Percentiles rank a stretch among this genome's conserved stretches.
Conservation (phyloP, 495 filamentous ascomycete species). For the Xylaria sp. region DNA sequence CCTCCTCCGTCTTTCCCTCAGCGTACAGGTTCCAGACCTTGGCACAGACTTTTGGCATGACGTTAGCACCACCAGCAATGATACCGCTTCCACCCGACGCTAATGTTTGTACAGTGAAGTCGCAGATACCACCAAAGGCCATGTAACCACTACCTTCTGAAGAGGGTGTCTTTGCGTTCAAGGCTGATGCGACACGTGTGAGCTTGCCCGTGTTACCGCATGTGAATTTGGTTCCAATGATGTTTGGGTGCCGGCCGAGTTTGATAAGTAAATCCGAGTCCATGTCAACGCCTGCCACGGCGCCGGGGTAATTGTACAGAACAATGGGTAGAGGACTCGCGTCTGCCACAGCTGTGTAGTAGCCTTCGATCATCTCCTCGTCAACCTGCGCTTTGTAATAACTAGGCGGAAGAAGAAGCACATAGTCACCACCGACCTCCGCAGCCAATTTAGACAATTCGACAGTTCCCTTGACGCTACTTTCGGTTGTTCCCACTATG, state of each 20-base stretch:
- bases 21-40: conserved; percentile 81
- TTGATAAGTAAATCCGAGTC: conserved; percentile 86
- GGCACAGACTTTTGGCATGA: conserved; percentile 81
- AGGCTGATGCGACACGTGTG: conserved; percentile 79
- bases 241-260: conserved; percentile 81
- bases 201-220: conserved; percentile 90
- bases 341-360: conserved; percentile 79
- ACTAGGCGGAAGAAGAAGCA: conserved; percentile 77
- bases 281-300: conserved; percentile 91
- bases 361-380: conserved; percentile 77
- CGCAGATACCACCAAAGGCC: conserved; percentile 87
- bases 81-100: conserved; percentile 82
- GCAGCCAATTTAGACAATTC: conserved; percentile 73
- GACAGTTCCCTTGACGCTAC: conserved; percentile 78
- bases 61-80: conserved; percentile 87
- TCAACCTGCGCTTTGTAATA: conserved; percentile 84
- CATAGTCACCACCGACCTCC: conserved; percentile 77
- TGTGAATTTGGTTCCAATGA: conserved; percentile 89
- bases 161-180: conserved; percentile 73
- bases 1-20: conserved; percentile 75
- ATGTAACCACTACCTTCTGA: conserved; percentile 74
- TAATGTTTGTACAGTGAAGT: conserved; percentile 85
- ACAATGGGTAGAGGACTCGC: conserved; percentile 77
- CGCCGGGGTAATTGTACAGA: conserved; percentile 91
- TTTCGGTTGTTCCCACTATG: conserved; percentile 80